Percentiles rank a stretch among this genome's conserved stretches.
Evolutionary conservation across 148 eudicot genomes (phyloP).

Genomic region (Hydrangea macrophylla): DNA sequence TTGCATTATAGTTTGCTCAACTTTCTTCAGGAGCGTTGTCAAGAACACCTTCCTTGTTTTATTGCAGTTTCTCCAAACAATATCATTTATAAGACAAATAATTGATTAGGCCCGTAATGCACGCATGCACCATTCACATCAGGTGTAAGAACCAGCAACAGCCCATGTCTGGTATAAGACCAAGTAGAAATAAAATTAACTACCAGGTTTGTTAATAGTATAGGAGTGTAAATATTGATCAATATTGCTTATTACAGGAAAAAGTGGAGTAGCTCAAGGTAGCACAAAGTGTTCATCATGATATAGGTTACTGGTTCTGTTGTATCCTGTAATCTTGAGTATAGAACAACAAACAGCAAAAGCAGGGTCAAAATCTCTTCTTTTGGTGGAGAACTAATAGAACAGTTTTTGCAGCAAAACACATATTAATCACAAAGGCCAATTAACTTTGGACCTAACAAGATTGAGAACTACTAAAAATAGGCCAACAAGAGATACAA

Average conservation of each 20-base stretch:
- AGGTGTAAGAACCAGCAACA: neutral
- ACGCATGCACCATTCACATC: neutral
- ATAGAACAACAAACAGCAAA: neutral
- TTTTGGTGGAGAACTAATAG: neutral
- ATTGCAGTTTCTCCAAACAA: neutral
- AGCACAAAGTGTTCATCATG: neutral
- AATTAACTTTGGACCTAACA: no score
- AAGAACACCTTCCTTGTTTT: neutral
- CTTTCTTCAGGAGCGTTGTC: neutral
- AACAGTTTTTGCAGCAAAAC: neutral
- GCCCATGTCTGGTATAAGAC: neutral
- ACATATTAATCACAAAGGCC: neutral
- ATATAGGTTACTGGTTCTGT: no score
- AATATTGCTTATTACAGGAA: neutral
- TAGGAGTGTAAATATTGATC: neutral
- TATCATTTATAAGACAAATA: neutral
- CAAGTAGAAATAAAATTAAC: conserved; percentile 2
- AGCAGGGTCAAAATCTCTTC: neutral
- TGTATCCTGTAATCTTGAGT: neutral
- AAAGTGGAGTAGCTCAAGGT: neutral
- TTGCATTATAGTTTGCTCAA: neutral
- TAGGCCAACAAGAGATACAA: no score
- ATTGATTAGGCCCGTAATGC: neutral
- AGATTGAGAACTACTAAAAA: no score
- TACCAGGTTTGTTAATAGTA: neutral